Evolutionary conservation across 306 rosid genomes (phyloP), one percentile per base, ranked within the genome.

Genomic region (Datisca glomerata): DNA sequence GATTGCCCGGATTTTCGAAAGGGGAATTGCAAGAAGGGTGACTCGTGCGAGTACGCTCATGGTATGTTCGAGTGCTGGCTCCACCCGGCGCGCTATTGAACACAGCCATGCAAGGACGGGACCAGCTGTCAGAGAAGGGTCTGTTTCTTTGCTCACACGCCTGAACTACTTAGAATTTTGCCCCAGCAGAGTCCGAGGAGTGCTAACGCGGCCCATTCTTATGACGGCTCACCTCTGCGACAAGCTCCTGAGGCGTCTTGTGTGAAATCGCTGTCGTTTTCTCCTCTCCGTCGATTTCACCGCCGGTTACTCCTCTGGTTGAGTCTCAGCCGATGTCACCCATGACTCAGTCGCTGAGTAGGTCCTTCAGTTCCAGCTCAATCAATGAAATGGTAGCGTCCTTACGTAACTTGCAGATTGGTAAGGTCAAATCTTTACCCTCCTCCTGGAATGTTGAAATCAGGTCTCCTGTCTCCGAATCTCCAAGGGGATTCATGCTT

Each of bases 1-100:
- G 86, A 86, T 3, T 85, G 95, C 29, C 95, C 95, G 0, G 95
- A 85, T 43, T 85, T 85, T 27, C 79, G 95, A 0, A 85, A 85
- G 13, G 95, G 95, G 0, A 84, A 60, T 31, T 85, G 95, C 41
- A 80, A 64, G 49, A 80, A 67, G 12, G 93, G 87, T 0, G 95
- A 85, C 17, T 12, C 77, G 1, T 85, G 95, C 29, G 95, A 85
- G 61, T 76, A 54, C 39, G 95, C 95, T 3, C 95, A 85, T 17
- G 93, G 95, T 0, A 93, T 85, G 0, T 85, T 85, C 12, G 93
- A 85, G 95, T 85, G 95, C 28, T 85, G 95, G 95, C 86, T 85
- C 0, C 95, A 85, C 25, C 93, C 95, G 0, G 85, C 93, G 0
- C 74, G 95, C 15, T 85, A 85, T 53, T 66, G 95, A 7, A 85